phyloP scores from a whole-genome alignment of 2,329 filamentous ascomycete species.

The Exophiala spinifera region DNA sequence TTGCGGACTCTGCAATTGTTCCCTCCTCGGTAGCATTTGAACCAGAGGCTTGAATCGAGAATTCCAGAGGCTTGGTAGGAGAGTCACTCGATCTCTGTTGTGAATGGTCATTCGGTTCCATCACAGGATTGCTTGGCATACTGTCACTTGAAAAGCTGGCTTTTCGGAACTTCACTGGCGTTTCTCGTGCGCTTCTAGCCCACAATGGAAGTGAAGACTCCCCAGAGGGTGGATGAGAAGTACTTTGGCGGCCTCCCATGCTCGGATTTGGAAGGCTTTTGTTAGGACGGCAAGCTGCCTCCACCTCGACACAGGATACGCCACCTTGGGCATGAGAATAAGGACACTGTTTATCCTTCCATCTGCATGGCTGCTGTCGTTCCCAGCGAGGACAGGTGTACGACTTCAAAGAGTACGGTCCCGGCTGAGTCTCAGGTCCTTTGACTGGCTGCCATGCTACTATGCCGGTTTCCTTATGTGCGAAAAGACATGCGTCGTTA shows the following conservation, averaged over 20 bases:
- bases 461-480: slow-evolving; percentile 20
- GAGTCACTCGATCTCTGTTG: background rate
- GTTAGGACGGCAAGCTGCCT: background rate
- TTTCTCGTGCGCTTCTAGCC: slow-evolving; percentile 1
- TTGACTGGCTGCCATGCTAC: slow-evolving; percentile 11
- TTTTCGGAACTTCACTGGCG: background rate
- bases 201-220: background rate
- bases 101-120: background rate
- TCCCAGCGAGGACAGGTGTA: slow-evolving; percentile 17
- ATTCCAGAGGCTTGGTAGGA: background rate
- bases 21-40: background rate
- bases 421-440: background rate
- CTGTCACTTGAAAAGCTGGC: background rate
- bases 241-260: background rate
- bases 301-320: slow-evolving; percentile 14
- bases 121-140: background rate
- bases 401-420: slow-evolving; percentile 9
- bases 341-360: slow-evolving; percentile 1
- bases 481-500: slow-evolving; percentile 11
- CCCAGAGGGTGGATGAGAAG: background rate
- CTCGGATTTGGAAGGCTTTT: too few relatives aligned
- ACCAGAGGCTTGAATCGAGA: background rate
- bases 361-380: background rate
- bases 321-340: slow-evolving; percentile 2
- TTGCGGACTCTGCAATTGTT: background rate